A percentile compares a stretch with the other conserved stretches of the same genome.
phyloP scores from a whole-genome alignment of 768 basidiomycete species.

The Bullera alba region DNA sequence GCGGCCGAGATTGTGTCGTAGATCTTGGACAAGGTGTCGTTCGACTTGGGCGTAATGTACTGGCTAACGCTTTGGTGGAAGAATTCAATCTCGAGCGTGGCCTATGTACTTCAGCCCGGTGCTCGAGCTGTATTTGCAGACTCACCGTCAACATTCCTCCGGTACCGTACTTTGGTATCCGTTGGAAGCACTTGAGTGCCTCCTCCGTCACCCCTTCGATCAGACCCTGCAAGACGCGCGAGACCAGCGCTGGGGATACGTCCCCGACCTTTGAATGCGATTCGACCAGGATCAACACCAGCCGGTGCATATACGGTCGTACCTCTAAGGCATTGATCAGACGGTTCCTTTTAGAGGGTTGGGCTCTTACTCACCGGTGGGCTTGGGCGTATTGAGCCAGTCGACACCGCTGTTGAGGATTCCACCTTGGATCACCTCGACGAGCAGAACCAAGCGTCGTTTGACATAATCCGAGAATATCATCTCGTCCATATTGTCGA shows the following conservation, averaged over 20 bases:
- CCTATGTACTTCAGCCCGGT: slow-evolving; percentile 53
- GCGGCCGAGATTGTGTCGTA: slow-evolving; percentile 93
- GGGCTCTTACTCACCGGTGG: slow-evolving; percentile 58
- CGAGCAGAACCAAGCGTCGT: slow-evolving; percentile 66
- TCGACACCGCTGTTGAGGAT: slow-evolving; percentile 75
- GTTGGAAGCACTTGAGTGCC: slow-evolving; percentile 74
- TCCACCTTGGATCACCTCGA: slow-evolving; percentile 64
- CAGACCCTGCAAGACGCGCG: slow-evolving; percentile 71
- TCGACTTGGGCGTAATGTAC: slow-evolving; percentile 71
- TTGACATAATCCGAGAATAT: slow-evolving; percentile 83
- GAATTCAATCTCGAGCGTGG: slow-evolving; percentile 97
- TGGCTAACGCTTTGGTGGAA: slow-evolving; percentile 90
- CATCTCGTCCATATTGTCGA: slow-evolving; percentile 75
- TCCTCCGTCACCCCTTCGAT: slow-evolving; percentile 77
- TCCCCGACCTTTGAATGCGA: slow-evolving; percentile 85
- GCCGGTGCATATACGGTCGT: slow-evolving; percentile 86
- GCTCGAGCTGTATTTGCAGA: slow-evolving; percentile 10
- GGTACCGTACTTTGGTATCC: slow-evolving; percentile 89
- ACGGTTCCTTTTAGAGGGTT: not conserved
- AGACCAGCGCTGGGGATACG: slow-evolving; percentile 68
- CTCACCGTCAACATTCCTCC: slow-evolving; percentile 94
- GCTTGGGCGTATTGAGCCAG: slow-evolving; percentile 90
- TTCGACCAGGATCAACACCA: slow-evolving; percentile 77
- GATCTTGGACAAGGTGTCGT: slow-evolving; percentile 76
- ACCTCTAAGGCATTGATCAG: slow-evolving; percentile 57